Evolutionary conservation across 164 flowering plant species (phyloP), one percentile per base, ranked within the genome.

Genomic region (Chimonanthus salicifolius): DNA sequence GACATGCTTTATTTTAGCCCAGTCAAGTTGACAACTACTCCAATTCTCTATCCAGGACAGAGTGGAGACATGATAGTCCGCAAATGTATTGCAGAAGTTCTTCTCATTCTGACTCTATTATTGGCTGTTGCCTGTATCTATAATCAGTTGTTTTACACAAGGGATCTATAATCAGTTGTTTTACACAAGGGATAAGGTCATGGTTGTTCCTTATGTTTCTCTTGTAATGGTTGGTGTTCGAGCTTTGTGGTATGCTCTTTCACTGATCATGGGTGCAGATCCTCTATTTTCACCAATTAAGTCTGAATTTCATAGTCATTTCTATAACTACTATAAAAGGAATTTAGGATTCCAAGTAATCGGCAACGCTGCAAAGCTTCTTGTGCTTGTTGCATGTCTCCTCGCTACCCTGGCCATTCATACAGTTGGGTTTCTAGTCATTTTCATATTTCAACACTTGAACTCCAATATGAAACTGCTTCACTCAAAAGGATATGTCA

Each of bases 211-310:
- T 50, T 94, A 78, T 69, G 81, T 87, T 1, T 92, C 97, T 49
- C 89, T 94, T 51, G 91, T 88, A 71, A 92, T 89, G 94, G 83
- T 94, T 18, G 97, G 90, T 16, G 88, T 89, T 58, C 97, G 92
- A 82, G 92, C 89, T 69, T 74, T 94, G 47, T 97, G 98, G 16
- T 92, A 90, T 70, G 80, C 88, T 77, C 72, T 94, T 76, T 97
- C 92, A 33, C 82, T 94, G 62, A 82, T 90, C 75, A 90, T 91
- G 0, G 96, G 90, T 66, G 94, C 89, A 2, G 94, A 89, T 78
- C 88, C 94, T 71, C 66, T 92, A 43, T 86, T 89, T 76, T 79
- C 80, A 64, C 78, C 71, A 51, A 71, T 62, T 73, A 70, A 82
- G 33, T 80, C 89, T 13, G 88, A 86, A 50, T 74, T 85, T 65